These are phyloP conservation scores for Aspergillus bertholletiae DNA, from an alignment of 495 filamentous ascomycete genomes.

Conservation along the genomic window DNA sequence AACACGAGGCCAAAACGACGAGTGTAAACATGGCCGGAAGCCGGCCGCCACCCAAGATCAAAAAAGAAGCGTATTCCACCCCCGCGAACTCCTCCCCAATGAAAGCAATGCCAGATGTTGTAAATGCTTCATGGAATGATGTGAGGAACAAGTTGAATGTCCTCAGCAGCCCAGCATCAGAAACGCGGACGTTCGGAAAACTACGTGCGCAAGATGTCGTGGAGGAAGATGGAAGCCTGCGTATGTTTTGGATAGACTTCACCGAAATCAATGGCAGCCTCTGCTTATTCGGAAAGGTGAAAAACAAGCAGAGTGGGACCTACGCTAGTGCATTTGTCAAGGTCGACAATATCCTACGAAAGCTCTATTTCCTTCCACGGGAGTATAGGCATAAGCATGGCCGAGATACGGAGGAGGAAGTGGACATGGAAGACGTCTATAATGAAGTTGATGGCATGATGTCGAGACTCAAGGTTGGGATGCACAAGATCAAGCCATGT, in stretches of 20 bases:
- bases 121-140: slow-evolving; percentile 91
- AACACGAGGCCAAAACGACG: slow-evolving; percentile 56
- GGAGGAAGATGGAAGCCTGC: slow-evolving; percentile 86
- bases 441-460: slow-evolving; percentile 82
- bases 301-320: slow-evolving; percentile 74
- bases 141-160: slow-evolving; percentile 86
- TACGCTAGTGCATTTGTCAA: slow-evolving; percentile 95
- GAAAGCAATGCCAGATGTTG: slow-evolving; percentile 49
- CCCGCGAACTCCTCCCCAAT: slow-evolving; percentile 75
- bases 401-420: slow-evolving; percentile 69
- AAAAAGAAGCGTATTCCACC: slow-evolving; percentile 61
- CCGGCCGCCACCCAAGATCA: slow-evolving; percentile 72
- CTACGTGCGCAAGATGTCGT: slow-evolving; percentile 73
- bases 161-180: slow-evolving; percentile 64
- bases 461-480: slow-evolving; percentile 73
- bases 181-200: slow-evolving; percentile 68
- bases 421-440: slow-evolving; percentile 87
- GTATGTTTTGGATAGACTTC: slow-evolving; percentile 97
- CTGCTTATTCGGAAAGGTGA: slow-evolving; percentile 94
- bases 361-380: slow-evolving; percentile 89
- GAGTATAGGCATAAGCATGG: slow-evolving; percentile 62
- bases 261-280: slow-evolving; percentile 89
- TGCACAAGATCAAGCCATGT: slow-evolving; percentile 91
- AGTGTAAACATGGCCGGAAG: slow-evolving; percentile 86
- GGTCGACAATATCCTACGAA: slow-evolving; percentile 89